Percentiles rank a stretch among this genome's conserved stretches.
Evolutionary conservation across 1,139 yeast species (phyloP).

Genomic region (Magnusiomyces fungicola): DNA sequence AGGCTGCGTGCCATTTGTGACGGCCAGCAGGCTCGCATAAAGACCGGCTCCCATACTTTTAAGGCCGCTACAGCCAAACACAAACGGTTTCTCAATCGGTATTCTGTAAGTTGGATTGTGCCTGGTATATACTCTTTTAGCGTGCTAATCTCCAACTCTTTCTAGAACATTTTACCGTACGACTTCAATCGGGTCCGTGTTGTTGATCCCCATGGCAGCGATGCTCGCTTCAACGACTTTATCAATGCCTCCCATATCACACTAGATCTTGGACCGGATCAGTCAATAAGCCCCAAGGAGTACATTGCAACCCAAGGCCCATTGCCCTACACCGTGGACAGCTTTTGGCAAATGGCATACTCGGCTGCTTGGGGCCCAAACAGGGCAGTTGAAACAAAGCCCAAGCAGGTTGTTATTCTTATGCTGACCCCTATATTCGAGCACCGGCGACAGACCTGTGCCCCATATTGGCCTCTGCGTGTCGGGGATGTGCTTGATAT

Average conservation of each 20-base stretch:
- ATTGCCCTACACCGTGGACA: constrained; percentile 47
- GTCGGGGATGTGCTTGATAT: constrained; percentile 15
- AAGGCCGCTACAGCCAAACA: too few species aligned
- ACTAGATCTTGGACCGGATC: constrained; percentile 24
- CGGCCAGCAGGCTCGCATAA: too few species aligned
- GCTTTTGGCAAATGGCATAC: constrained; percentile 76
- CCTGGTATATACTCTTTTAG: too few species aligned
- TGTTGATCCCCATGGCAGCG: constrained; percentile 22
- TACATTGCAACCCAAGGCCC: constrained; percentile 76
- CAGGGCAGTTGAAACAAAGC: constrained; percentile 30
- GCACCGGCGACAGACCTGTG: constrained; percentile 55
- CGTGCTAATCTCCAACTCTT: too few species aligned
- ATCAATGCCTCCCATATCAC: constrained; percentile 43
- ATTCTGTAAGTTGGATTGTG: too few species aligned
- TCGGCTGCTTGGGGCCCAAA: not conserved
- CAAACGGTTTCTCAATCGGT: too few species aligned
- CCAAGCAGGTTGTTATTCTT: constrained; percentile 50
- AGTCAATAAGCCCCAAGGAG: constrained; percentile 24
- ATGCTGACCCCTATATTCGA: constrained; percentile 85
- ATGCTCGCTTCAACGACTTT: constrained; percentile 31
- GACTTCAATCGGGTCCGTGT: constrained; percentile 48
- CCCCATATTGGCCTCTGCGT: constrained; percentile 61
- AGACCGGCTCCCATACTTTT: too few species aligned
- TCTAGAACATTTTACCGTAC: constrained; percentile 48
- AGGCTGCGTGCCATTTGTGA: too few species aligned